phyloP scores from a whole-genome alignment of 345 rosid genomes.

The Dimocarpus longan region DNA sequence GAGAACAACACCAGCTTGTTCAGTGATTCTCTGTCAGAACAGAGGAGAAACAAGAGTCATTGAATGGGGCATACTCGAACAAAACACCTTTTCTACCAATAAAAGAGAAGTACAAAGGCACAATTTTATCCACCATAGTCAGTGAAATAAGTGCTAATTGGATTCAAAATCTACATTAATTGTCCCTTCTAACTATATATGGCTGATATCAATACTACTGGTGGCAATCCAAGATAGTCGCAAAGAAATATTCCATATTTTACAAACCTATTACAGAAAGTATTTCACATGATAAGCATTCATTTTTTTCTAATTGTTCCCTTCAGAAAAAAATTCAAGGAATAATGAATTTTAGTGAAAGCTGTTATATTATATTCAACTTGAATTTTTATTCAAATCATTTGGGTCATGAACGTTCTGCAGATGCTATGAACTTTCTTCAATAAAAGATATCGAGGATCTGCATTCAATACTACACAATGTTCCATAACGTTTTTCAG shows the following conservation, averaged over 20 bases:
- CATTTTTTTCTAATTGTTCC: not conserved
- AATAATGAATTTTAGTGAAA: not conserved
- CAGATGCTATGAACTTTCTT: not conserved
- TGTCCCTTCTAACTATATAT: not conserved
- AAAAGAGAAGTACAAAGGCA: not conserved
- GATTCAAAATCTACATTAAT: not conserved
- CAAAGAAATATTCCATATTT: not conserved
- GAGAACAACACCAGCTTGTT: slow-evolving; percentile 95
- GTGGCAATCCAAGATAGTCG: not conserved
- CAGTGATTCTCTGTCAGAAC: slow-evolving; percentile 84
- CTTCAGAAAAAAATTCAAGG: not conserved
- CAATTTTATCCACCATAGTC: not conserved
- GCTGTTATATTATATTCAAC: not conserved
- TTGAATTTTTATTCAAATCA: not conserved
- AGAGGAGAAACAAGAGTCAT: slow-evolving; percentile 12
- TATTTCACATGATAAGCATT: not conserved
- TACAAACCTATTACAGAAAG: not conserved
- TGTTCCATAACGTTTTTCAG: not conserved
- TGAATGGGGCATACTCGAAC: not conserved
- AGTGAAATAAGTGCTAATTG: not conserved
- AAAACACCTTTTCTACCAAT: not conserved
- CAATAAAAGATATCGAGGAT: not conserved
- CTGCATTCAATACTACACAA: not conserved
- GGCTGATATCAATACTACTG: not conserved
- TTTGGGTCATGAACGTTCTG: not conserved